Base-by-base conservation (phyloP, 805 yeast genomes). In the Candida andamanensis region DNA sequence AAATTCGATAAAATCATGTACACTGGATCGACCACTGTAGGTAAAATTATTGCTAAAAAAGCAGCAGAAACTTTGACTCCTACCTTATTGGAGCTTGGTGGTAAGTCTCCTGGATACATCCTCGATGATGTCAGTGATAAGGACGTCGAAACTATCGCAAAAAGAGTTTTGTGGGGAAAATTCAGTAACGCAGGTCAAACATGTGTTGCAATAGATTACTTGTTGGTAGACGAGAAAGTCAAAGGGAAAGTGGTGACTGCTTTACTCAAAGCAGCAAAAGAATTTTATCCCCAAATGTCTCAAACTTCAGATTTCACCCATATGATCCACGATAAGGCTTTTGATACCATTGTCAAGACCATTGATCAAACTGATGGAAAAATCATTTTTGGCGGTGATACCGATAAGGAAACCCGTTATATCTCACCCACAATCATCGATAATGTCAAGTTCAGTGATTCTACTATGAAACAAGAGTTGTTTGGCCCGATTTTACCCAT, bases 41-140 rank as follows among this genome's bases (percentile, higher is more conserved):
- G 95, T 14, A 74, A 71, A 21, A 74, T 85, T 32, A 76, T 90
- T 20, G 80, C 90, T 16, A 61, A 67, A 37, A 82, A 83, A 27
- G 96, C 97, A 1, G 92, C 90, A n/a, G 77, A 84, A 57, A 72
- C 74, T 14, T 66, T 89, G 44, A 85, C 95, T 1, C 97, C 97
- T 1, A 72, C 72, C 8, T 58, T 83, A 6, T 67, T 89, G 40
- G 97, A 89, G 58, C 66, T 89, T 27, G 97, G 97, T 33, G 97
- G 97, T 4, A 90, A 90, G 56, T 80, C 90, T 6, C 97, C 97
- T 0, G 83, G 75, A 2, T 71, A 87, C 45, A 62, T 89, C 8
- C 70, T 86, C 31, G 69, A 62, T 28, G 65, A 63, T 41, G 58
- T 69, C 30, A 60, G 60, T 10, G 63, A 66, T 35, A 50, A 45